A percentile compares a stretch with the other conserved stretches of the same genome.
Conservation (phyloP, 352 stramenopile species). For the Phytophthora lateralis region DNA sequence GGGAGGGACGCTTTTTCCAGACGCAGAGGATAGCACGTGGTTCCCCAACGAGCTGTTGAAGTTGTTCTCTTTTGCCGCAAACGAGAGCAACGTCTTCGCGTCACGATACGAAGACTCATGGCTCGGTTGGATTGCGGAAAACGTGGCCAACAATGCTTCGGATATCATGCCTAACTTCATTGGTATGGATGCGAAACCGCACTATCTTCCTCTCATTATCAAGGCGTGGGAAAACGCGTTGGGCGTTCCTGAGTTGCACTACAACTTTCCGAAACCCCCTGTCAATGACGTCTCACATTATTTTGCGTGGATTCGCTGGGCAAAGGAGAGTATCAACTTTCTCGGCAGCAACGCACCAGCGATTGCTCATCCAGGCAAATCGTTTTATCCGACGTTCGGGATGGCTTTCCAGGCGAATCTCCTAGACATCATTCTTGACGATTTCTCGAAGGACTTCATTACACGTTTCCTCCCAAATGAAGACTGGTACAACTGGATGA, state of each 20-base stretch:
- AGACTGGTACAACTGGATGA: constrained; percentile 70
- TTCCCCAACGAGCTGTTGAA: constrained; percentile 66
- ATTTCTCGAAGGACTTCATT: constrained; percentile 51
- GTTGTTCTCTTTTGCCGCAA: constrained; percentile 48
- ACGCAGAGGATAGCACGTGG: constrained; percentile 37
- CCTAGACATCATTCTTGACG: constrained; percentile 55
- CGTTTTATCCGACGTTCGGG: constrained; percentile 68
- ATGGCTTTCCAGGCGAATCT: constrained; percentile 56
- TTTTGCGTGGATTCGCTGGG: constrained; percentile 79
- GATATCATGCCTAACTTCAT: constrained; percentile 41
- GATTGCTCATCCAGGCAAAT: constrained; percentile 38
- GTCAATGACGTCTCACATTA: constrained; percentile 61
- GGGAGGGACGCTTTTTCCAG: constrained; percentile 55
- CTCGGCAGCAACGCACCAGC: constrained; percentile 44
- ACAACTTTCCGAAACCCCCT: constrained; percentile 58
- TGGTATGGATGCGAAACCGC: constrained; percentile 17
- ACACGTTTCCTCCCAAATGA: constrained; percentile 46
- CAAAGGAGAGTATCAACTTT: constrained; percentile 64
- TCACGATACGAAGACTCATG: constrained; percentile 55
- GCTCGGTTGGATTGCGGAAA: constrained; percentile 55
- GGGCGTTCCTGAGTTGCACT: constrained; percentile 45
- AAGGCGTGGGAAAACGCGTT: constrained; percentile 60
- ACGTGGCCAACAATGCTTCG: constrained; percentile 53
- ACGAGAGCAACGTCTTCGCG: constrained; percentile 52
- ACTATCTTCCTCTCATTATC: constrained; percentile 57